Evolutionary conservation across 1,139 yeast genomes (phyloP).

Genomic region (Arxiozyma slooffiae): DNA sequence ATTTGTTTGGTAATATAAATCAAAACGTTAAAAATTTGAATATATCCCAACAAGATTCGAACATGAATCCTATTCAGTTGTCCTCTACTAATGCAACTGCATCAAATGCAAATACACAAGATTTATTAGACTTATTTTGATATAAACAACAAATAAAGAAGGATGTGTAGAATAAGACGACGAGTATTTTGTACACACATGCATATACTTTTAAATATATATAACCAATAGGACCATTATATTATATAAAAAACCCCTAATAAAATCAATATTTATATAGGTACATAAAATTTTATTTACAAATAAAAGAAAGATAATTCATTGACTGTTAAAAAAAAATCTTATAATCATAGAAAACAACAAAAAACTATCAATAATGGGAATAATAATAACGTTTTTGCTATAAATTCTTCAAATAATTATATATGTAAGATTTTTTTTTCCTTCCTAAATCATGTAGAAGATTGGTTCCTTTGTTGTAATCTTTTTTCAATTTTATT

Average conservation of each 20-base stretch:
- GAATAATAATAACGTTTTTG: background rate
- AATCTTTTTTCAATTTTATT: conserved; percentile 38
- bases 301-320: background rate
- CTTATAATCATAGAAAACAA: background rate
- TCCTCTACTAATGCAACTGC: conserved; percentile 1
- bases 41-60: background rate
- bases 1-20: conserved; percentile 34
- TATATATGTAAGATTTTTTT: too few relatives aligned
- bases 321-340: too few relatives aligned
- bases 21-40: background rate
- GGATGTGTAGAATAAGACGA: background rate
- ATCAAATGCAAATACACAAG: conserved; percentile 31
- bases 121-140: conserved; percentile 43
- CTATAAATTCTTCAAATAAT: background rate
- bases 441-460: background rate
- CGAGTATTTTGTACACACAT: background rate
- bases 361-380: background rate
- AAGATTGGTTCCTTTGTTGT: conserved; percentile 1
- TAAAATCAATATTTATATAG: too few relatives aligned
- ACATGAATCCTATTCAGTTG: background rate
- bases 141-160: background rate
- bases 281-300: background rate
- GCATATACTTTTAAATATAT: background rate
- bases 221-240: background rate
- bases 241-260: too few relatives aligned